These are phyloP conservation scores for Candida glaebosa DNA, from an alignment of 805 yeast genomes.

Conservation along the genomic window DNA sequence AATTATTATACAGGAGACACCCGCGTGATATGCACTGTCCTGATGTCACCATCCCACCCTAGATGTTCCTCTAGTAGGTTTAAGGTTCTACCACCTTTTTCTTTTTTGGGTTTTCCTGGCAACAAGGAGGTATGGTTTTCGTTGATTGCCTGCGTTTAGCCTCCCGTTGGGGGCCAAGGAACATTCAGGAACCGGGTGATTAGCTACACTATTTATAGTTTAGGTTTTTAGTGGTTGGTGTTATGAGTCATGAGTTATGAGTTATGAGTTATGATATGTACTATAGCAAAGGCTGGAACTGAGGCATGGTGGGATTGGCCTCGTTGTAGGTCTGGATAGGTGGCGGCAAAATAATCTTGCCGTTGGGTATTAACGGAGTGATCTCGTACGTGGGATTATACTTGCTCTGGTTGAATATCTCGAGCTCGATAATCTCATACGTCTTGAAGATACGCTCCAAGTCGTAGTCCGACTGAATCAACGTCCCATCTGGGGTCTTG, in stretches of 20 bases:
- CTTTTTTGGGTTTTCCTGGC: too few relatives aligned
- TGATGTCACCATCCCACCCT: too few relatives aligned
- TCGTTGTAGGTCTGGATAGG: constrained; percentile 18
- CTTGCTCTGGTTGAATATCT: constrained; percentile 31
- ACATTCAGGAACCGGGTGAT: too few relatives aligned
- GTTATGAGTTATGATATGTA: too few relatives aligned
- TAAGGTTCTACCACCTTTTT: too few relatives aligned
- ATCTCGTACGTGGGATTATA: constrained; percentile 35
- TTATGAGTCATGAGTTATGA: too few relatives aligned
- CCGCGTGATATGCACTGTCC: not conserved
- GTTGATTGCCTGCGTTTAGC: too few relatives aligned
- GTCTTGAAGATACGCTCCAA: constrained; percentile 34
- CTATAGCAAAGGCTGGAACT: constrained; percentile 29
- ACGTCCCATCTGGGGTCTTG: constrained; percentile 20
- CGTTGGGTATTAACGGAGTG: constrained; percentile 18
- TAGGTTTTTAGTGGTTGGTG: too few relatives aligned
- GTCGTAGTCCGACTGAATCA: constrained; percentile 32
- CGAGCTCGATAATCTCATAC: constrained; percentile 29
- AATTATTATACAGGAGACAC: not conserved
- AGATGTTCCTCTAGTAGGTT: too few relatives aligned
- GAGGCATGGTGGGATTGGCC: constrained; percentile 24
- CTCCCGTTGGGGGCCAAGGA: too few relatives aligned
- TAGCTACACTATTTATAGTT: too few relatives aligned
- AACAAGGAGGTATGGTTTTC: too few relatives aligned
- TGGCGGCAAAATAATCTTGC: constrained; percentile 33